Base-by-base conservation (phyloP, 257 asterid genomes). In the Solanum pinnatisectum region DNA sequence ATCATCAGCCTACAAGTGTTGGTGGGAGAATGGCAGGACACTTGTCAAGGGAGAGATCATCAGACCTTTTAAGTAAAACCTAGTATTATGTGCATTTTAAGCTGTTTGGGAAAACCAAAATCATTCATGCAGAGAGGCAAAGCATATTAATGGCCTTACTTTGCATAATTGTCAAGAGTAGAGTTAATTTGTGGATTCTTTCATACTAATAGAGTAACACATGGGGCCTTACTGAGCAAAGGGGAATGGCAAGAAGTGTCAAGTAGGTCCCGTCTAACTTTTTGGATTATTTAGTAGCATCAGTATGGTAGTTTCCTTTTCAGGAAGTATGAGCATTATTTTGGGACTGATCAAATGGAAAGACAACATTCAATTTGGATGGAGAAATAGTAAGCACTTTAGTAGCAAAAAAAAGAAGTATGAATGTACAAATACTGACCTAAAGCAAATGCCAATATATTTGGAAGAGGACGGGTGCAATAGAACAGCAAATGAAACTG, bases 381-480 rank as follows among this genome's bases (percentile, higher is more conserved):
- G 85, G 68, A 81, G 70, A 16, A 20, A 81, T 30, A 81, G 70
- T 16, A 18, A 81, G 68, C 85, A 30, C 27, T 46, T 81, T 10
- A 27, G 40, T 46, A 46, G 18, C 15, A 7, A 22, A 22, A 22
- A 18, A 10, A 18, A 16, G 33, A 79, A 81, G 40, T 49, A 49
- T 0, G 44, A 81, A 81, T 18, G 39, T 16, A 49, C 30, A 49
- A 20, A 18, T 81, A 18, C 87, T 90, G 90, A 97, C 99, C 99
- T 93, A 96, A 90, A 86, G 97, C 95, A 94, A 96, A 94, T 27
- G 99, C 99, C 89, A 96, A 91, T 89, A 95, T 88, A 83, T 97
- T 97, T 83, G 99, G 99, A 91, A 97, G 99, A 46, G 99, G 98
- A 36, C 99, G 98, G 0, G 99, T 91, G 94, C 98, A 94, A 91